Evolutionary conservation across 495 filamentous ascomycete species (phyloP).

Genomic region (Daldinia decipiens): DNA sequence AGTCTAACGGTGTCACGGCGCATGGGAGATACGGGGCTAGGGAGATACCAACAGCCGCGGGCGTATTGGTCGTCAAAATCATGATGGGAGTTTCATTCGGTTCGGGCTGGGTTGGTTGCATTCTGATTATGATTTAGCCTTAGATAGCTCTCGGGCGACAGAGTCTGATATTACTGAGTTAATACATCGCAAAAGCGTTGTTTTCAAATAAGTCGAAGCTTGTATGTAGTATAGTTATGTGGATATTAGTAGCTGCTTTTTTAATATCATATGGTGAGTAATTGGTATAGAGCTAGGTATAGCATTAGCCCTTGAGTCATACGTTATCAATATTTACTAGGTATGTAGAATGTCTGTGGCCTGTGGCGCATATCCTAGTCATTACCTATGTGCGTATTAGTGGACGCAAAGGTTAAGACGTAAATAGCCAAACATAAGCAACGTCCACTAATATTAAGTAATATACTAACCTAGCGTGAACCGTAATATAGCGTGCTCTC

Average conservation of each 20-base stretch:
- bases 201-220: neutral
- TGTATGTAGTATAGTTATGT: neutral
- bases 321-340: too few species aligned
- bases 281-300: too few species aligned
- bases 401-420: too few species aligned
- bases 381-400: neutral
- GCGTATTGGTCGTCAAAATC: constrained; percentile 47
- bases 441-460: constrained; percentile 2
- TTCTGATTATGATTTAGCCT: constrained; percentile 11
- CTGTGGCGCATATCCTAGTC: neutral
- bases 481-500: neutral
- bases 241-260: neutral
- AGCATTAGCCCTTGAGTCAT: too few species aligned
- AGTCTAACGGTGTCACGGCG: constrained; percentile 48
- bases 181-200: constrained; percentile 3
- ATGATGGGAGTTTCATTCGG: constrained; percentile 27
- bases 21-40: constrained; percentile 30
- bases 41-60: constrained; percentile 50
- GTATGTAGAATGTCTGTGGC: neutral
- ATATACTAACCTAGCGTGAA: neutral
- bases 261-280: neutral
- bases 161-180: constrained; percentile 8
- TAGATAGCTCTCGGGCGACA: neutral
- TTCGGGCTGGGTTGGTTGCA: constrained; percentile 14
- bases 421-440: neutral